Percentiles rank a stretch among this genome's conserved stretches.
Conservation (phyloP, 1,284 basidiomycete genomes). For the Acaromyces ingoldii region DNA sequence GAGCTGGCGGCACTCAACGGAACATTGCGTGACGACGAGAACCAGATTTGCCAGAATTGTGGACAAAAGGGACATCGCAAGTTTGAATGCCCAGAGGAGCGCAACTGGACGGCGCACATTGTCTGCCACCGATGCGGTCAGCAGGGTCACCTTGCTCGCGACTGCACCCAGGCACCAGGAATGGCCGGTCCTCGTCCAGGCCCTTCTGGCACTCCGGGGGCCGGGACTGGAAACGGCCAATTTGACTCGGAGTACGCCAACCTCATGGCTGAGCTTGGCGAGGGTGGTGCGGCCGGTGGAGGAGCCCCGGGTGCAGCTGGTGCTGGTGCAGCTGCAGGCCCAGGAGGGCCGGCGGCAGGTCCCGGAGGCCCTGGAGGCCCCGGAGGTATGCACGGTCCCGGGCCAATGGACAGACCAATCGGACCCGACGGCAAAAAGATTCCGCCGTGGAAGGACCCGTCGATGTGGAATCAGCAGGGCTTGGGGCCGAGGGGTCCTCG, state of each 20-base stretch:
- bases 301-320: slow-evolving; percentile 12
- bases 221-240: slow-evolving; percentile 17
- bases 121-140: slow-evolving; percentile 49
- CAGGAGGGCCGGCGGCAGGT: slow-evolving; percentile 11
- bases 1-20: slow-evolving; percentile 97
- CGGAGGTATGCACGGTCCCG: neutral
- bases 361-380: slow-evolving; percentile 6
- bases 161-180: slow-evolving; percentile 38
- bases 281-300: slow-evolving; percentile 60
- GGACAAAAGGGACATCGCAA: slow-evolving; percentile 69
- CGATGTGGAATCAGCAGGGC: slow-evolving; percentile 31
- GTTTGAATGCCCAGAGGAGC: slow-evolving; percentile 48
- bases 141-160: slow-evolving; percentile 48
- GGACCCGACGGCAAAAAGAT: slow-evolving; percentile 46
- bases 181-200: slow-evolving; percentile 46
- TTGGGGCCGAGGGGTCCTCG: neutral
- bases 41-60: slow-evolving; percentile 98
- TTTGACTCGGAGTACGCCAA: slow-evolving; percentile 97
- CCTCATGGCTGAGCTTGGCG: slow-evolving; percentile 96
- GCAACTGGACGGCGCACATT: slow-evolving; percentile 47
- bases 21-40: slow-evolving; percentile 97
- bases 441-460: slow-evolving; percentile 49
- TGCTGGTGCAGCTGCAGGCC: too few relatives aligned
- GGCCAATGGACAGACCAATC: slow-evolving; percentile 14
- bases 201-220: slow-evolving; percentile 39